phyloP scores from a whole-genome alignment of 2,329 filamentous ascomycete species.

The Pseudogymnoascus verrucosus region DNA sequence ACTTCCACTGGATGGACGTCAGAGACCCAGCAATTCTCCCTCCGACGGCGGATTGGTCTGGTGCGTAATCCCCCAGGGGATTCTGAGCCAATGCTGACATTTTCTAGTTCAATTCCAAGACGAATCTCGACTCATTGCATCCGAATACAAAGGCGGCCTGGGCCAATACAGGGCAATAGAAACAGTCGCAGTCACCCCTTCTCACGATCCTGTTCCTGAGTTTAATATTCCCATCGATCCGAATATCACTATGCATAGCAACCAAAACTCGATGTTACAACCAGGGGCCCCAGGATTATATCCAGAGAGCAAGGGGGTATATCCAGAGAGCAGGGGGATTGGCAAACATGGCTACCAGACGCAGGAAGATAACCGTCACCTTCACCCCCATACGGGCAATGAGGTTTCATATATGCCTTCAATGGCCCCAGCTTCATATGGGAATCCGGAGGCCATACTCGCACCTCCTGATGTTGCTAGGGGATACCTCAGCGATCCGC shows the following conservation, averaged over 20 bases:
- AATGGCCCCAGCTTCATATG: slow-evolving; percentile 32
- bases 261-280: slow-evolving; percentile 24
- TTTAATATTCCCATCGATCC: slow-evolving; percentile 18
- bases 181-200: slow-evolving; percentile 32
- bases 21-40: slow-evolving; percentile 56
- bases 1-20: slow-evolving; percentile 81
- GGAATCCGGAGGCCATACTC: slow-evolving; percentile 22
- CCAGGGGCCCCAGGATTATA: slow-evolving; percentile 17
- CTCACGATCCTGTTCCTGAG: slow-evolving; percentile 20
- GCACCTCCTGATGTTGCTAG: slow-evolving; percentile 39
- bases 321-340: slow-evolving; percentile 19
- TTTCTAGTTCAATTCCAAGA: slow-evolving; percentile 66
- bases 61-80: slow-evolving; percentile 27
- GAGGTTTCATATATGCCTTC: slow-evolving; percentile 30
- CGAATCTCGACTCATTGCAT: slow-evolving; percentile 83
- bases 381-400: slow-evolving; percentile 25
- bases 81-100: not conserved
- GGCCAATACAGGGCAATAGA: slow-evolving; percentile 48
- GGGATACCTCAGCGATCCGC: slow-evolving; percentile 62
- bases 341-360: slow-evolving; percentile 20
- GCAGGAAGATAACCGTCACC: slow-evolving; percentile 22
- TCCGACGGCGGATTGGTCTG: slow-evolving; percentile 56
- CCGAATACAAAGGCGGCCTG: slow-evolving; percentile 75
- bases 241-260: slow-evolving; percentile 8
- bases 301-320: slow-evolving; percentile 19